Base-by-base conservation (phyloP, 2,329 filamentous ascomycete species). In the Fusarium tanahbumbuense region DNA sequence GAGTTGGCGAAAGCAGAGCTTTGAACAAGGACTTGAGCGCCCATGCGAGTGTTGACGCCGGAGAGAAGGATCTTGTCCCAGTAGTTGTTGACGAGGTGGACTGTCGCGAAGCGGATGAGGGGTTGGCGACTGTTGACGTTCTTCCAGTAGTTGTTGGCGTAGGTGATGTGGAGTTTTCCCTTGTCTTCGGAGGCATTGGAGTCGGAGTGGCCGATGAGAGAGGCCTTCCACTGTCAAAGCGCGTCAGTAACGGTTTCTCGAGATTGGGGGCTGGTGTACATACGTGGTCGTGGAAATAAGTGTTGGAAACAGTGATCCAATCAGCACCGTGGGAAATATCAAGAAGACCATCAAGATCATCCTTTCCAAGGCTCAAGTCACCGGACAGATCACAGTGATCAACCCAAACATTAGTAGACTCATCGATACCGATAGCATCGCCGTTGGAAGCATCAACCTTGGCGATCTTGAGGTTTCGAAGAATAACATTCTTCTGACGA, bases 271-370 rank as follows among this genome's bases (percentile, higher is more conserved):
- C n/a, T n/a, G n/a, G n/a, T n/a, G n/a, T n/a, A n/a, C n/a, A n/a
- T n/a, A n/a, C n/a, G n/a, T 25, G 78, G 75, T 82, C 64, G 71
- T 76, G 73, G 65, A 76, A 67, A 53, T 61, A 76, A 15, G 72
- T 76, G 69, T 74, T 74, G 13, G 72, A 79, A 61, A 87, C 77
- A 41, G 85, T 90, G 48, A 91, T 76, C 76, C 82, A 91, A 79
- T 92, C 88, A 20, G 85, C 81, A 48, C 82, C 90, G 77, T 91
- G 89, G 32, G 86, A 90, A 47, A 85, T 81, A 68, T 92, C 90
- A 44, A 89, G 79, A 4, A 92, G 85, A 22, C 90, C 89, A 61
- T 92, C 90, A 74, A 91, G 91, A 77, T 87, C 90, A 79, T 92
- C 89, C 81, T 92, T 92, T 28, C 84, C 88, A 72, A 85, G 81